A percentile compares a stretch with the other conserved stretches of the same genome.
Evolutionary conservation across 2,329 filamentous ascomycete genomes (phyloP).

Genomic region (Pezicula radicicola): DNA sequence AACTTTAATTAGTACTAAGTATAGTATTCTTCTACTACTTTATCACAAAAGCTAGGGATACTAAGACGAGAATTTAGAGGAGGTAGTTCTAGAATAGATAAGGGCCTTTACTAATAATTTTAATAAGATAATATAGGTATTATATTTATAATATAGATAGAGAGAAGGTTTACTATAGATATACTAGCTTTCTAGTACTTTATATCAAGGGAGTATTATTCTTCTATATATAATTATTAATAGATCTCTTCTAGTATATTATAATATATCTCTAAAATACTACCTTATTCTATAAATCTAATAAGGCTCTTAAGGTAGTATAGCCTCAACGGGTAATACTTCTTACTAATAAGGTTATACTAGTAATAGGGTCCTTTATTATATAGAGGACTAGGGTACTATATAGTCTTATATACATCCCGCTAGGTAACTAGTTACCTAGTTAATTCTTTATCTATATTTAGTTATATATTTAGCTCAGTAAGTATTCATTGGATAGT

Average conservation of each 20-base stretch:
- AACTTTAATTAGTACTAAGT: conserved; percentile 25
- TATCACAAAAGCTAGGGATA: conserved; percentile 21
- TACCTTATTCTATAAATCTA: conserved; percentile 23
- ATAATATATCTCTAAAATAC: conserved; percentile 21
- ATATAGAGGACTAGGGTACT: conserved; percentile 25
- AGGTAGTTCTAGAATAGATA: conserved; percentile 5
- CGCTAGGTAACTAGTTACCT: conserved; percentile 25
- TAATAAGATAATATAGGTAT: conserved; percentile 12
- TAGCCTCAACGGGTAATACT: conserved; percentile 30
- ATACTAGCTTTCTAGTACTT: not conserved
- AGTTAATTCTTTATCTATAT: conserved; percentile 19
- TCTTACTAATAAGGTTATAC: conserved; percentile 28
- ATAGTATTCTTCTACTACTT: conserved; percentile 21
- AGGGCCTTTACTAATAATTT: conserved; percentile 1
- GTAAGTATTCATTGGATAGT: conserved; percentile 24
- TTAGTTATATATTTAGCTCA: conserved; percentile 19
- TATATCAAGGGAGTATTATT: conserved; percentile 22
- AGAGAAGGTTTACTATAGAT: conserved; percentile 8
- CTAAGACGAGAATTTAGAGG: conserved; percentile 11
- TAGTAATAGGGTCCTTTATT: conserved; percentile 29
- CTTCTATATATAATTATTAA: conserved; percentile 29
- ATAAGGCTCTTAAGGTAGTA: conserved; percentile 28
- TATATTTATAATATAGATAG: conserved; percentile 21
- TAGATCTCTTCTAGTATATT: conserved; percentile 29
- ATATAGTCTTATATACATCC: conserved; percentile 30